Conservation (phyloP, 2,329 filamentous ascomycete genomes). For the Graphilbum fragrans region DNA sequence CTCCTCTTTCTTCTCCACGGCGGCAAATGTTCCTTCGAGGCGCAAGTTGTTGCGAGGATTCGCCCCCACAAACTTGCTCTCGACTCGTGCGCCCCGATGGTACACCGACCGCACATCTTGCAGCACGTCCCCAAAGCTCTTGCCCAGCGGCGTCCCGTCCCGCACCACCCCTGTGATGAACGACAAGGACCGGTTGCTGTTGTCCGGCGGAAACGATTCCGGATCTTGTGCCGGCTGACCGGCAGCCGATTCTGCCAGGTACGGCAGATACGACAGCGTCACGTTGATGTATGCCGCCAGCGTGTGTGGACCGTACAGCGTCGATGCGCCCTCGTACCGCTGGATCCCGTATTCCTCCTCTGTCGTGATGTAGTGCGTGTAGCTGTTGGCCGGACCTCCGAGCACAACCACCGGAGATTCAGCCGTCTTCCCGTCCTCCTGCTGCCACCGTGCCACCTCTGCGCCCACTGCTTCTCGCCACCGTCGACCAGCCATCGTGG, state of each 20-base stretch:
- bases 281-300: conserved; percentile 80
- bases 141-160: conserved; percentile 53
- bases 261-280: conserved; percentile 56
- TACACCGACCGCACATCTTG: conserved; percentile 42
- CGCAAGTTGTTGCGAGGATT: conserved; percentile 84
- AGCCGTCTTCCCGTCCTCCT: conserved; percentile 19
- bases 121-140: conserved; percentile 57
- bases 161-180: conserved; percentile 72
- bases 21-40: conserved; percentile 64
- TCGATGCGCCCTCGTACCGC: conserved; percentile 84
- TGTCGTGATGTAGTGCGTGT: conserved; percentile 38
- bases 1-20: conserved; percentile 51
- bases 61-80: conserved; percentile 66
- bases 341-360: conserved; percentile 52
- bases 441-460: conserved; percentile 24
- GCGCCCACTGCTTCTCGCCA: conserved; percentile 63
- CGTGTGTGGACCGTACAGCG: conserved; percentile 73
- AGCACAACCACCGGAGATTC: conserved; percentile 56
- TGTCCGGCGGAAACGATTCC: conserved; percentile 60
- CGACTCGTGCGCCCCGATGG: conserved; percentile 40
- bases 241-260: conserved; percentile 39
- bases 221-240: conserved; percentile 21
- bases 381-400: conserved; percentile 79
- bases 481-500: conserved; percentile 81
- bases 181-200: conserved; percentile 59